Conservation (phyloP, 768 basidiomycete genomes). For the Mycena floridula region DNA sequence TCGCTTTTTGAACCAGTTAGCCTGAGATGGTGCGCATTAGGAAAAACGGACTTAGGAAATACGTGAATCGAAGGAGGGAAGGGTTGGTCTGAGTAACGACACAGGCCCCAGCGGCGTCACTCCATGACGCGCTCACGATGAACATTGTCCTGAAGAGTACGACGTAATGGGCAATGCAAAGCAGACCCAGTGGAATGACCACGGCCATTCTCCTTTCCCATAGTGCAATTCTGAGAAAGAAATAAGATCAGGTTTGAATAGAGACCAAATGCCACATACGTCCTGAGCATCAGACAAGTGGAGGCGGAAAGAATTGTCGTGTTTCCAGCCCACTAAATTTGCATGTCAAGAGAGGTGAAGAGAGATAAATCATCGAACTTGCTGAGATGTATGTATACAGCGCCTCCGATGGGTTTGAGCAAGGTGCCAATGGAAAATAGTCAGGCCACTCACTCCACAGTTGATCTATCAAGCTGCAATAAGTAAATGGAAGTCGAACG, state of each 20-base stretch:
- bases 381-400: constrained; percentile 68
- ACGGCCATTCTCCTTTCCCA: constrained; percentile 59
- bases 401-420: constrained; percentile 29
- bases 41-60: constrained; percentile 59
- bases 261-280: constrained; percentile 32
- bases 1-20: constrained; percentile 33
- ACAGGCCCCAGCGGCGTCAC: constrained; percentile 32
- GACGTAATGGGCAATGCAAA: constrained; percentile 60
- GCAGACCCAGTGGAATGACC: constrained; percentile 40
- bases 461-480: constrained; percentile 37
- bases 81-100: constrained; percentile 48
- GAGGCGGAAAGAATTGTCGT: constrained; percentile 61
- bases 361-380: constrained; percentile 13
- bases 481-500: constrained; percentile 1
- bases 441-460: constrained; percentile 40
- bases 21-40: background rate
- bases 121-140: constrained; percentile 54
- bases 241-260: constrained; percentile 3
- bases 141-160: constrained; percentile 68
- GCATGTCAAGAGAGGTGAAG: constrained; percentile 1
- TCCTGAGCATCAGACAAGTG: constrained; percentile 65
- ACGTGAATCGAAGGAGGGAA: constrained; percentile 53
- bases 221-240: constrained; percentile 47
- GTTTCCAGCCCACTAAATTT: constrained; percentile 51
- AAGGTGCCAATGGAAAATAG: constrained; percentile 1